These are phyloP conservation scores for Helotiales sp. DNA, from an alignment of 2,329 filamentous ascomycete species.

Conservation along the genomic window DNA sequence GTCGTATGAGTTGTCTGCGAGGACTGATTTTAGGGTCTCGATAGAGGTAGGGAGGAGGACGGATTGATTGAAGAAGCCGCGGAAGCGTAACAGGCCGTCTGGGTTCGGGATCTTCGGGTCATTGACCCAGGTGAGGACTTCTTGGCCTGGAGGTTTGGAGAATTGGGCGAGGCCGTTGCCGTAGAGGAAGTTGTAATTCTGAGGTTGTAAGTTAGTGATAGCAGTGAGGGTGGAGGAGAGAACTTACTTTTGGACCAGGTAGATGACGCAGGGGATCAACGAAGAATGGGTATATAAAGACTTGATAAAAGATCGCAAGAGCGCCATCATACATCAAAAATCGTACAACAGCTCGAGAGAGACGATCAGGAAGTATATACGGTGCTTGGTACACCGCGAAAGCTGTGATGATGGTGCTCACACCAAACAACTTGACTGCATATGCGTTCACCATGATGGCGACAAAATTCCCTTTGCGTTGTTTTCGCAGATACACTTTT, in stretches of 20 bases:
- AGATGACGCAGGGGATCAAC: conserved; percentile 11
- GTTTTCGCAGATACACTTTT: no score
- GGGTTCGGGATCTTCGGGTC: not conserved
- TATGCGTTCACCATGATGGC: no score
- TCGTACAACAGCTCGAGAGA: not conserved
- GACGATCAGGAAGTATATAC: not conserved
- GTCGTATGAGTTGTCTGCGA: not conserved
- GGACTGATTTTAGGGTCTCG: conserved; percentile 2
- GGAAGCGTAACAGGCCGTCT: not conserved
- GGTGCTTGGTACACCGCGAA: not conserved
- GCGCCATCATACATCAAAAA: not conserved
- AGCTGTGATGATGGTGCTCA: not conserved
- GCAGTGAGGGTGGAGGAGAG: not conserved
- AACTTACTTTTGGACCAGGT: conserved; percentile 7
- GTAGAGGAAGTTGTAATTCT: conserved; percentile 1
- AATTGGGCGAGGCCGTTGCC: conserved; percentile 2
- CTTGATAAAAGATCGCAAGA: not conserved
- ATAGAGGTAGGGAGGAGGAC: not conserved
- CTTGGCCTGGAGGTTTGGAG: conserved; percentile 1
- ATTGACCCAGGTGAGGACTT: conserved; percentile 1
- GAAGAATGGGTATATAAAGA: conserved; percentile 7
- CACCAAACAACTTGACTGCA: no score
- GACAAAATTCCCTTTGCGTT: no score
- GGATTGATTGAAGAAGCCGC: not conserved
- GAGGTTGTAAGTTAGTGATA: not conserved